Base-by-base conservation (phyloP, 2,329 filamentous ascomycete genomes). In the Paecilomyces sp. region DNA sequence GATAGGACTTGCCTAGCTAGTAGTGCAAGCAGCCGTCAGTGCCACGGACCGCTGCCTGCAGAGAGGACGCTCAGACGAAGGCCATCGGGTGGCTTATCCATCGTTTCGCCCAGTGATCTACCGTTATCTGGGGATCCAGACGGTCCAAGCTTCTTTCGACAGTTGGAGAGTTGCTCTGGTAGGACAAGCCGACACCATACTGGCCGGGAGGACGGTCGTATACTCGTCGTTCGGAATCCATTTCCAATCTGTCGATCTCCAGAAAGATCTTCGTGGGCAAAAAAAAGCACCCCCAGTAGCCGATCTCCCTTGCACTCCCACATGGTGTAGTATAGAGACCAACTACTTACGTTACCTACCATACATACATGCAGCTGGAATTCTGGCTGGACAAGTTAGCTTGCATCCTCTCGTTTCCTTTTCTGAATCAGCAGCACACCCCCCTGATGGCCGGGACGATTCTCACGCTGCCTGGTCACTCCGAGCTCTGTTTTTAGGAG, bases 381-480 rank as follows among this genome's bases (percentile, higher is more conserved):
- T n/a, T 47, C 36, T 4, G 18, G 15, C 22, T 53, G 8, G 24
- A 28, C 22, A 18, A 30, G 28, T 7, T 54, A 12, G 31, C 51
- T 28, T 31, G 24, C 11, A 22, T 15, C 31, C 24, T 54, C 6
- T 36, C 24, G 18, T 24, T n/a, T n/a, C 53, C 30, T 11, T 58
- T 34, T 58, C 24, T 55, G 55, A 60, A 61, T 57, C 61, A 59
- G 55, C 59, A 56, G 55, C 59, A 56, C 61, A 59, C 59, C 61
- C 61, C 58, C 36, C 31, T 33, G 6, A 55, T 58, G 57, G 34
- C 57, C 56, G 25, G 18, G 18, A 31, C 24, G 53, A 41, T 58
- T 41, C 61, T 63, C 60, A 63, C 61, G 60, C 56, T 57, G 59
- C 54, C 55, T 41, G 60, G 62, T 64, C 62, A 64, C 57, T 50